Evolutionary conservation across 2,329 filamentous ascomycete genomes (phyloP), one percentile per base, ranked within the genome.

Genomic region (Arthroderma sp.): DNA sequence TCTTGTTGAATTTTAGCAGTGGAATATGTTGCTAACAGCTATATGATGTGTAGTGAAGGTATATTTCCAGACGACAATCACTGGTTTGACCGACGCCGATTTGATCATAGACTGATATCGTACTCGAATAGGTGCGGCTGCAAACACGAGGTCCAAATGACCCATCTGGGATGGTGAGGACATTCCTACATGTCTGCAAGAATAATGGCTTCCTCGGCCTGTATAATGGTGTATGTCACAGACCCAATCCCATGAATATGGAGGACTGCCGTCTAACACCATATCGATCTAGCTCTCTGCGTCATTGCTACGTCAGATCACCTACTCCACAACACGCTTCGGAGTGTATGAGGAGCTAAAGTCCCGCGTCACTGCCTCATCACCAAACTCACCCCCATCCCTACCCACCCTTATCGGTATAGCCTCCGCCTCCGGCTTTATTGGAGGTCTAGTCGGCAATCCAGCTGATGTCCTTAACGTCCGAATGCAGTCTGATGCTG

Each of bases 381-480:
- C 59, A 3, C 61, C 71, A 8, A 62, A 61, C 8, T 61, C 63
- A 29, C 59, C 68, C 43, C 82, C 87, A 2, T 78, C 82, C 2
- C 80, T 94, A 55, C 71, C 79, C 7, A 72, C 77, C n/a, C 80
- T 98, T 6, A 74, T 94, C 51, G 83, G 76, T 52, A 84, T 96
- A 64, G 85, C 89, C 43, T 82, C 80, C 27, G 68, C 78, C 29
- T 89, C 91, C 5, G 91, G 91, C 42, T 85, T 95, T 60, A 65
- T 93, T 2, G 91, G 91, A 50, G 91, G 91, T 41, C 68, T 96
- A 39, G 84, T 82, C 4, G 91, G 91, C 52, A 98, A 96, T 67
- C 87, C 88, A 2, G 89, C 88, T 52, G 91, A 98, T 62, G 87
- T 98, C 31, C 73, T 95, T 57, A 98, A 98, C 65, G 91, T 98